These are phyloP conservation scores for Tetrapisispora nanseiensis DNA, from an alignment of 805 yeast genomes.

Conservation along the genomic window DNA sequence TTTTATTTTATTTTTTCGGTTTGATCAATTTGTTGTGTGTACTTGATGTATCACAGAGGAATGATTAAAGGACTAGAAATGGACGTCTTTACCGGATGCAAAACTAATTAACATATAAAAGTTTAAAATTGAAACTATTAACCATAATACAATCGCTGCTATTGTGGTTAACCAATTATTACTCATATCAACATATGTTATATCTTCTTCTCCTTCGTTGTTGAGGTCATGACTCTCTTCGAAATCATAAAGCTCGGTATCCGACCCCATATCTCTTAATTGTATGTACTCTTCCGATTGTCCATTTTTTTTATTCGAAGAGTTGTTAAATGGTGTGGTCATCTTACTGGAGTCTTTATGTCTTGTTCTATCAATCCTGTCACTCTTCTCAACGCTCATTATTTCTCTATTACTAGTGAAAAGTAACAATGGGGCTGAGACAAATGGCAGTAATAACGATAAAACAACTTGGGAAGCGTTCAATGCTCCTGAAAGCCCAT, in stretches of 20 bases:
- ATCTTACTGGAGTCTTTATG: background rate
- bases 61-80: constrained; percentile 14
- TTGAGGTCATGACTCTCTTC: too few relatives aligned
- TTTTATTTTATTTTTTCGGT: too few relatives aligned
- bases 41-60: too few relatives aligned
- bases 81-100: constrained; percentile 36
- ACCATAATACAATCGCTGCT: constrained; percentile 54
- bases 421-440: constrained; percentile 77
- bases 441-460: constrained; percentile 71
- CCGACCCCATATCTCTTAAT: constrained; percentile 1
- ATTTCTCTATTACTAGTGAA: constrained; percentile 63
- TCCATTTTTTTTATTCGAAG: background rate
- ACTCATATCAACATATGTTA: constrained; percentile 32
- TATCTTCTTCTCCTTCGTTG: background rate
- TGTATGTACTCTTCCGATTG: constrained; percentile 3
- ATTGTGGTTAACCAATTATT: constrained; percentile 39
- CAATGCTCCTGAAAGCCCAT: constrained; percentile 65
- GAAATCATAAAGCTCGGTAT: too few relatives aligned
- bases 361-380: constrained; percentile 9
- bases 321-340: background rate
- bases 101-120: constrained; percentile 48
- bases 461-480: constrained; percentile 82
- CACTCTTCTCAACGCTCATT: constrained; percentile 45
- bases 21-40: too few relatives aligned
- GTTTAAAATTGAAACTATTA: constrained; percentile 57